Conservation (phyloP, 2,329 filamentous ascomycete species). For the Elsinoe australis region DNA sequence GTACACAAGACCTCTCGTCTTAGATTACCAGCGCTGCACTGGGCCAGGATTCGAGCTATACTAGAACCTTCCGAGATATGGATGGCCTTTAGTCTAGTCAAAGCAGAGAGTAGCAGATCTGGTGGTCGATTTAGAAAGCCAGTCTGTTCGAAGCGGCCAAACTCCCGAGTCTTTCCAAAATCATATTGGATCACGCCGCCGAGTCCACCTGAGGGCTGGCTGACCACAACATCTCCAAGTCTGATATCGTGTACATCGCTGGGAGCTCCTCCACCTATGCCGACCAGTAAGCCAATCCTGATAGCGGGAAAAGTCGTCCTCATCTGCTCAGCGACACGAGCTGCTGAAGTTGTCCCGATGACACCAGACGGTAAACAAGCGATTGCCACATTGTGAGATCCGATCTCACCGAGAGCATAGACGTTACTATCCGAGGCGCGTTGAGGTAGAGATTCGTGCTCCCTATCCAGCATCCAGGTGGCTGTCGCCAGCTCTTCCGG, state of each 20-base stretch:
- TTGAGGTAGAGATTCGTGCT: slow-evolving; percentile 8
- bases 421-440: slow-evolving; percentile 9
- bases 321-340: slow-evolving; percentile 20
- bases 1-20: no score
- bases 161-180: slow-evolving; percentile 20
- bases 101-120: slow-evolving; percentile 22
- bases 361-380: slow-evolving; percentile 20
- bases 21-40: neutral
- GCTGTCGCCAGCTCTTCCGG: slow-evolving; percentile 19
- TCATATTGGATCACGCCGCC: slow-evolving; percentile 27
- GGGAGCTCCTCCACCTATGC: slow-evolving; percentile 24
- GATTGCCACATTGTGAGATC: slow-evolving; percentile 21
- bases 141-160: slow-evolving; percentile 16
- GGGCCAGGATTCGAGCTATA: no score
- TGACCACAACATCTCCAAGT: slow-evolving; percentile 26
- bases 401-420: slow-evolving; percentile 17
- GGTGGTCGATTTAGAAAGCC: slow-evolving; percentile 22
- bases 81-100: slow-evolving; percentile 3
- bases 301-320: slow-evolving; percentile 16
- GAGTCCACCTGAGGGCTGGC: slow-evolving; percentile 19
- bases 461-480: slow-evolving; percentile 19
- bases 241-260: slow-evolving; percentile 21
- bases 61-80: neutral
- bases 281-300: slow-evolving; percentile 23
- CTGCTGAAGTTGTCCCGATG: slow-evolving; percentile 19